Base-by-base conservation (phyloP, 139 green algal species). In the Coelastrella sp. region DNA sequence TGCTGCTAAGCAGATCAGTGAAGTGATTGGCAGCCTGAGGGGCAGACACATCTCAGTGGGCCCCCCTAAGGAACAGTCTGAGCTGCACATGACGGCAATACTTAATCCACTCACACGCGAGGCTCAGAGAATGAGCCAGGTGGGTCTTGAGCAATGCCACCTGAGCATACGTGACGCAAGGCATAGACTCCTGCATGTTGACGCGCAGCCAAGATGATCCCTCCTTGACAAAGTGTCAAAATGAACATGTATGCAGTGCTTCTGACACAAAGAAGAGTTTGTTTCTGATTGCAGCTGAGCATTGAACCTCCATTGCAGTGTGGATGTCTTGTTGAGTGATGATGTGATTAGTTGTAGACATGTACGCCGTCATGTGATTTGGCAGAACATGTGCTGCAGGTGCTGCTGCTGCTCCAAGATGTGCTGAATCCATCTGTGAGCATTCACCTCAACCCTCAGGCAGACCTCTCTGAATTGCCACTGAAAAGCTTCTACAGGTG, bases 401-500 rank as follows among this genome's bases (percentile, higher is more conserved):
- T 98, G 49, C 94, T 97, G 60, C 15, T 84, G 9, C 91, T 93
- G 79, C 80, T 97, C 72, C 66, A 61, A 22, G 87, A 91, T 35
- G 78, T 87, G 11, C 63, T 91, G 89, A 10, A 76, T 57, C 60
- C 90, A 65, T 25, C 87, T 94, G 68, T 95, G 15, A 84, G 78
- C 11, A 73, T 97, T 49, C 75, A 86, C 24, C 90, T 98, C 65
- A 95, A 96, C 80, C 96, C 96, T 0, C 85, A 94, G 89, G 60
- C 87, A 9, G 95, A 97, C 5, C 58, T 98, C 22, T 91, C 92
- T 0, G 95, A 98, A 58, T 81, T 99, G 82, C 98, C 98, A 4
- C 92, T 99, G 24, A 98, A 98, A 90, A 96, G 91, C 57, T 99
- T 97, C 91, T 99, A 99, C 92, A 92, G 95, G 61, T 91, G 20